phyloP scores from a whole-genome alignment of 2,329 filamentous ascomycete species.

The Penicillium thymicola region DNA sequence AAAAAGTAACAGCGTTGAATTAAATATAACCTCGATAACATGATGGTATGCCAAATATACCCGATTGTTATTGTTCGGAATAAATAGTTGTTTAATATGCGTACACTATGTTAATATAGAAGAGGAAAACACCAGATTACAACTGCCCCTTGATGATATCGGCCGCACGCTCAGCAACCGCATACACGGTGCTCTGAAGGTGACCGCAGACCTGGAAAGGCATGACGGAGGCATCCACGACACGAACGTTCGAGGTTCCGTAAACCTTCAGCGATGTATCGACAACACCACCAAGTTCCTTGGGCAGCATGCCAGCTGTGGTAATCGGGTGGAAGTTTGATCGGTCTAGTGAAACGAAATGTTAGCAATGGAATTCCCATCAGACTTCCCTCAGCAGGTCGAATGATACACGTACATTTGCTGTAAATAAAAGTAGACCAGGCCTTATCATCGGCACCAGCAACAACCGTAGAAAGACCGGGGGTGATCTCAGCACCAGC shows the following conservation, averaged over 20 bases:
- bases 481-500: conserved; percentile 20
- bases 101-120: not conserved
- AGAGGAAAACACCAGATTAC: not conserved
- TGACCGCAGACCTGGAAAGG: conserved; percentile 30
- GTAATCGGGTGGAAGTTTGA: conserved; percentile 32
- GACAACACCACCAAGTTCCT: conserved; percentile 34
- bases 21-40: not conserved
- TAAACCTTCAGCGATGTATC: conserved; percentile 31
- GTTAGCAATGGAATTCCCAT: not conserved
- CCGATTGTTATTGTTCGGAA: not conserved
- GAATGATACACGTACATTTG: conserved; percentile 18
- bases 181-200: conserved; percentile 28
- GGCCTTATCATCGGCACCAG: conserved; percentile 18
- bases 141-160: conserved; percentile 28
- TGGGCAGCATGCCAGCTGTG: conserved; percentile 34
- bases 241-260: conserved; percentile 32
- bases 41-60: not conserved
- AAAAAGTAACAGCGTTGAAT: not conserved
- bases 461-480: conserved; percentile 18
- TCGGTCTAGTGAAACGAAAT: conserved; percentile 12
- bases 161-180: conserved; percentile 30
- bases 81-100: not conserved
- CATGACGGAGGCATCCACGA: conserved; percentile 33
- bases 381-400: not conserved
- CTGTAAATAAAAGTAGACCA: conserved; percentile 26